Conservation (phyloP, 2,329 filamentous ascomycete species). For the Teratosphaeria zuluensis region DNA sequence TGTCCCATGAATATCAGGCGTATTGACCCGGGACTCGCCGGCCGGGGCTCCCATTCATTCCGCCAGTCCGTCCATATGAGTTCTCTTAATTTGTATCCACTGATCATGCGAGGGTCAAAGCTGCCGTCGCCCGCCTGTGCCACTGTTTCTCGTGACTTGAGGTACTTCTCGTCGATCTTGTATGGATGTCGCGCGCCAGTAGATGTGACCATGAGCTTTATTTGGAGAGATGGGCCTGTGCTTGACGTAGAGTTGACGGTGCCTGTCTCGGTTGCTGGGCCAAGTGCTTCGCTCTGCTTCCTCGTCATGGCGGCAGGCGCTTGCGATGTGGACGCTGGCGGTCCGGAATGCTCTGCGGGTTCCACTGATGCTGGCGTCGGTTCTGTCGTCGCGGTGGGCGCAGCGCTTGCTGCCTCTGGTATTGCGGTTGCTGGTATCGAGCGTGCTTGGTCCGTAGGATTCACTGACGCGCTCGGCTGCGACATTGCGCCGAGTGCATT, state of each 20-base stretch:
- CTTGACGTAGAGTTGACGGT: slow-evolving; percentile 19
- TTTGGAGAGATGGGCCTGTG: slow-evolving; percentile 47
- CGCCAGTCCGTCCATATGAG: slow-evolving; percentile 89
- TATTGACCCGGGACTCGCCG: slow-evolving; percentile 79
- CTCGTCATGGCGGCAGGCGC: slow-evolving; percentile 19
- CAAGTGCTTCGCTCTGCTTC: slow-evolving; percentile 36
- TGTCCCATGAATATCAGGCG: slow-evolving; percentile 87
- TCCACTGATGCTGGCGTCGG: neutral
- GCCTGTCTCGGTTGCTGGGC: slow-evolving; percentile 37
- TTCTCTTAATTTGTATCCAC: slow-evolving; percentile 88
- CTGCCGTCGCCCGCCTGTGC: slow-evolving; percentile 50
- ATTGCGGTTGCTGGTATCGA: neutral
- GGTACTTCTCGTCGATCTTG: slow-evolving; percentile 77
- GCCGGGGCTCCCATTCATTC: slow-evolving; percentile 66
- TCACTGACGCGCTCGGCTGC: neutral
- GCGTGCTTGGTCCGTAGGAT: neutral
- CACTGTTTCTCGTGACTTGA: slow-evolving; percentile 70
- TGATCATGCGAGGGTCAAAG: slow-evolving; percentile 75
- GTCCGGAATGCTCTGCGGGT: neutral
- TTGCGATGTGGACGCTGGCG: slow-evolving; percentile 5
- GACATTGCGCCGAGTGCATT: neutral
- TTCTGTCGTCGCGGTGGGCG: neutral
- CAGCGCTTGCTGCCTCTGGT: neutral
- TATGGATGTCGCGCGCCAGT: slow-evolving; percentile 80
- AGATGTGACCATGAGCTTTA: slow-evolving; percentile 63